Percentiles rank a stretch among this genome's conserved stretches.
phyloP scores from a whole-genome alignment of 345 rosid species.

The Turnera subulata region DNA sequence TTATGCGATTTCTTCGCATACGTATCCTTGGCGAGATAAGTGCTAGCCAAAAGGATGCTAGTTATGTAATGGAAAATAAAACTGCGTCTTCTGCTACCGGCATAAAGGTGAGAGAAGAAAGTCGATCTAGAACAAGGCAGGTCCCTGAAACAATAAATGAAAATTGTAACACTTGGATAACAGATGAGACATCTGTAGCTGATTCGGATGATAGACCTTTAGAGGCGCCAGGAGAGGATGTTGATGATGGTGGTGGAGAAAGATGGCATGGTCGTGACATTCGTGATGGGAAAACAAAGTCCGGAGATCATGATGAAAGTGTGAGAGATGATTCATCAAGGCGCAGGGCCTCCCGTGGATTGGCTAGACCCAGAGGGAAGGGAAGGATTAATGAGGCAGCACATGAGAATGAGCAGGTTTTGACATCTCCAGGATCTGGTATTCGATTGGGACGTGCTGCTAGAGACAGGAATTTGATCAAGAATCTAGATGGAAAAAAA shows the following conservation, averaged over 20 bases:
- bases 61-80: slow-evolving; percentile 49
- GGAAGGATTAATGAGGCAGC: slow-evolving; percentile 59
- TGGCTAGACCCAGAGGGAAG: slow-evolving; percentile 62
- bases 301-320: slow-evolving; percentile 57
- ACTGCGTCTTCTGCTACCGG: slow-evolving; percentile 32
- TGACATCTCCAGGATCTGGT: slow-evolving; percentile 63
- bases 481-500: slow-evolving; percentile 46
- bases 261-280: slow-evolving; percentile 36
- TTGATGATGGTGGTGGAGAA: slow-evolving; percentile 54
- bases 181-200: slow-evolving; percentile 36
- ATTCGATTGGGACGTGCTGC: slow-evolving; percentile 44
- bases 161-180: slow-evolving; percentile 31
- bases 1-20: slow-evolving; percentile 89
- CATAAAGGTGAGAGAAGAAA: slow-evolving; percentile 73
- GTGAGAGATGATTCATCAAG: slow-evolving; percentile 73
- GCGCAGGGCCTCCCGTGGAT: slow-evolving; percentile 55
- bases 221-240: slow-evolving; percentile 46
- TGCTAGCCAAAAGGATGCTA: slow-evolving; percentile 60
- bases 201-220: slow-evolving; percentile 34
- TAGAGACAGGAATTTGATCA: slow-evolving; percentile 50
- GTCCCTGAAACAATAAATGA: slow-evolving; percentile 49
- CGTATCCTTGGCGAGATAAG: slow-evolving; percentile 77
- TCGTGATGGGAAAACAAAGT: slow-evolving; percentile 49
- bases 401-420: slow-evolving; percentile 48
- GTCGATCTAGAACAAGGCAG: slow-evolving; percentile 63